Evolutionary conservation across 139 green algal genomes (phyloP).

Genomic region (Picochlorum sp.): DNA sequence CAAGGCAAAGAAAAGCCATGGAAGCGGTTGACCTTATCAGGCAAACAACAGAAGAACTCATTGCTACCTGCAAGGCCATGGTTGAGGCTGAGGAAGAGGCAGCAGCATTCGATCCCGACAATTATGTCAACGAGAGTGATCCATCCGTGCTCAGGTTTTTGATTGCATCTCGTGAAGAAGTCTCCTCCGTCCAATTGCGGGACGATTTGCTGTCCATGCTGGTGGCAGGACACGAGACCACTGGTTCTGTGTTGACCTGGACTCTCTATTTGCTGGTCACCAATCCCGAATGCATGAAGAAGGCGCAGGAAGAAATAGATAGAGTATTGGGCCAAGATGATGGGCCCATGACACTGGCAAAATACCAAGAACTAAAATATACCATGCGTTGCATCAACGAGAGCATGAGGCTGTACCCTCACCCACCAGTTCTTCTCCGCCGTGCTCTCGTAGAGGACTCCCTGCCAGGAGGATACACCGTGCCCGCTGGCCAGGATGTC

Average conservation of each 20-base stretch:
- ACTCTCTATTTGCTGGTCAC: slow-evolving; percentile 86
- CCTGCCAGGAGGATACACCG: slow-evolving; percentile 61
- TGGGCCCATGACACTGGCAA: slow-evolving; percentile 42
- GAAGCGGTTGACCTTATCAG: slow-evolving; percentile 87
- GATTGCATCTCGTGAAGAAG: slow-evolving; percentile 89
- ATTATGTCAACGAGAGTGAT: slow-evolving; percentile 85
- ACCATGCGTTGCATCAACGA: slow-evolving; percentile 88
- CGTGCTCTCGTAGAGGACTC: slow-evolving; percentile 66
- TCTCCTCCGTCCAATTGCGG: slow-evolving; percentile 69
- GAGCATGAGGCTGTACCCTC: slow-evolving; percentile 96
- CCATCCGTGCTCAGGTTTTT: slow-evolving; percentile 93
- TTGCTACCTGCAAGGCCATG: slow-evolving; percentile 80
- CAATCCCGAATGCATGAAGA: slow-evolving; percentile 74
- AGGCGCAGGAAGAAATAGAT: slow-evolving; percentile 83
- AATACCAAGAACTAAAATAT: slow-evolving; percentile 81
- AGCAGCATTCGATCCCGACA: slow-evolving; percentile 41
- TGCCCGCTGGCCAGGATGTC: slow-evolving; percentile 83
- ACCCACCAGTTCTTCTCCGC: slow-evolving; percentile 90
- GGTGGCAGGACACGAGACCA: slow-evolving; percentile 99
- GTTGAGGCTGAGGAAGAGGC: slow-evolving; percentile 83
- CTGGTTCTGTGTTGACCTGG: slow-evolving; percentile 92
- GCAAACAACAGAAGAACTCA: slow-evolving; percentile 78
- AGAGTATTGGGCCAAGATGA: slow-evolving; percentile 55
- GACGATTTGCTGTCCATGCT: slow-evolving; percentile 99
- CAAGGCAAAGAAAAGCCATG: slow-evolving; percentile 57